Percentiles rank a stretch among this genome's conserved stretches.
phyloP scores from a whole-genome alignment of 441 rosid genomes.

The Adansonia madagascariensis region DNA sequence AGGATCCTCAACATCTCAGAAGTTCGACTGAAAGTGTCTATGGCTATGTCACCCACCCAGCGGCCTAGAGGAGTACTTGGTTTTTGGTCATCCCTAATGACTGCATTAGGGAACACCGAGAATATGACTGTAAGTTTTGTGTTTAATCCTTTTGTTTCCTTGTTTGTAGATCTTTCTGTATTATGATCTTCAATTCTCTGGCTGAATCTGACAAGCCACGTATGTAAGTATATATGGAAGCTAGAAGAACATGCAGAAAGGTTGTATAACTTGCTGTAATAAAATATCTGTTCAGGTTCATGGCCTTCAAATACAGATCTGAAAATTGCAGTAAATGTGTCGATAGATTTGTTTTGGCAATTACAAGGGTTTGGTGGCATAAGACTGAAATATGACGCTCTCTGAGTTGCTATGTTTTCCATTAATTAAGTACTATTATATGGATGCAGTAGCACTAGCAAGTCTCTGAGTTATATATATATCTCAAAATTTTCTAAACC shows the following conservation, averaged over 20 bases:
- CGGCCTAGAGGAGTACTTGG: constrained; percentile 98
- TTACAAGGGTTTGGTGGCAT: constrained; percentile 12
- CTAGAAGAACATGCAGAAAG: constrained; percentile 19
- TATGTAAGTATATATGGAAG: constrained; percentile 14
- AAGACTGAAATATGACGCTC: neutral
- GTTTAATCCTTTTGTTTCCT: constrained; percentile 14
- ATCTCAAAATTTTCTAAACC: constrained; percentile 3
- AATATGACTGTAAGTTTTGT: constrained; percentile 85
- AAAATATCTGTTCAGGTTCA: constrained; percentile 3
- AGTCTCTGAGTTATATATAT: neutral
- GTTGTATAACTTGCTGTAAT: neutral
- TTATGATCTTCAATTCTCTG: constrained; percentile 20
- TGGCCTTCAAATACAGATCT: constrained; percentile 6
- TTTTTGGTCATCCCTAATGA: constrained; percentile 98
- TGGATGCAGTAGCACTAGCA: constrained; percentile 9
- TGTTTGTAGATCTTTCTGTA: constrained; percentile 16
- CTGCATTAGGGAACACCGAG: constrained; percentile 98
- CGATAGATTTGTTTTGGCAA: constrained; percentile 5
- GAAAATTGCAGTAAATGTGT: constrained; percentile 14
- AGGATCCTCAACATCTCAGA: constrained; percentile 91
- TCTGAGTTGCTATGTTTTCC: neutral
- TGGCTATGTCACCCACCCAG: constrained; percentile 98
- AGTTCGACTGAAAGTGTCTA: constrained; percentile 88
- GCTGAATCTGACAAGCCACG: constrained; percentile 17
- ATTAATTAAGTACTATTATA: neutral